Evolutionary conservation across 176 grass and related monocot species (phyloP), one percentile per base, ranked within the genome.

Genomic region (Carex littledalei): DNA sequence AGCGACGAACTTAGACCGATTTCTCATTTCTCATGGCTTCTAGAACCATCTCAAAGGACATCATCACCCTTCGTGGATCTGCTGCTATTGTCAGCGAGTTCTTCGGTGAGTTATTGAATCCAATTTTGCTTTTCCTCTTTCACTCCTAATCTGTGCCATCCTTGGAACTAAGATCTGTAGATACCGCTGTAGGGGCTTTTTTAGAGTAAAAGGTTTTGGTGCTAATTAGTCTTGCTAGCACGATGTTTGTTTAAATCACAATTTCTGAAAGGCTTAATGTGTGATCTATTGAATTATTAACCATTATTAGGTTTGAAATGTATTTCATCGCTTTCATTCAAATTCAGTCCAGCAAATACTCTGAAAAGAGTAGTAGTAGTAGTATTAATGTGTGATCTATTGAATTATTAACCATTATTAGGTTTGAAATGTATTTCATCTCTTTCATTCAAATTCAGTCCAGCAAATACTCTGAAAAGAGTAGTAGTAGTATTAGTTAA

Each of bases 51-150:
- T 92, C 93, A 58, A 99, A 99, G 96, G 96, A 99, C 69, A 92
- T 99, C 93, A 99, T 99, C 91, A 95, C 96, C 1, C 93, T 99
- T 60, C 88, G 91, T 49, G 96, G 96, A 81, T 99, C 96, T 52
- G 85, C 96, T 15, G 91, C 96, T 80, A 99, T 99, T 85, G 90
- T 99, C 91, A 92, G 96, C 93, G 93, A 99, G 87, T 99, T 99
- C 90, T 96, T 99, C 80, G 91, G 93, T 98, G 86, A 79, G 47
- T 77, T 53, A 21, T 32, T 41, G 10, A 2, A 59, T 32, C 45
- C 14, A 15, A 22, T 76, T 24, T 20, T 26, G 9, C 61, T 41
- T 0, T 47, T 67, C 15, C 0, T n/a, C 10, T 8, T 8, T 78
- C 4, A 58, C 3, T 84, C 24, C 5, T 0, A 0, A 62, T 31